phyloP scores from a whole-genome alignment of 2,329 filamentous ascomycete genomes.

The Diplodia sapinea region DNA sequence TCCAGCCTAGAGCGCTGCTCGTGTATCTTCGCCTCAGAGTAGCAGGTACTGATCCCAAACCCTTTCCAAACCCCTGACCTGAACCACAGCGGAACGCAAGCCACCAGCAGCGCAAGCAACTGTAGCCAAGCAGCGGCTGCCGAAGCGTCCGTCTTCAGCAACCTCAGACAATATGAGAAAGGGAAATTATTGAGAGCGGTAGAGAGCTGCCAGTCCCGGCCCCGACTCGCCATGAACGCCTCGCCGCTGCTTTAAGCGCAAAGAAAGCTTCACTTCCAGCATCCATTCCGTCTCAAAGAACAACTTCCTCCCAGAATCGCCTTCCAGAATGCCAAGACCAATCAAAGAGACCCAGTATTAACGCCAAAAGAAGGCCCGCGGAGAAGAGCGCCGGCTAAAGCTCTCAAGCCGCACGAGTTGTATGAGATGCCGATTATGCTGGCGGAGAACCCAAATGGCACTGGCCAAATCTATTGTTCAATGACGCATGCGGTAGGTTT shows the following conservation, averaged over 20 bases:
- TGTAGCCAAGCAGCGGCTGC: neutral
- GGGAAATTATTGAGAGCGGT: neutral
- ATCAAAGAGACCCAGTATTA: neutral
- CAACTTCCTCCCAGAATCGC: slow-evolving; percentile 13
- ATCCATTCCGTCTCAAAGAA: neutral
- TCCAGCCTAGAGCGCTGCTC: neutral
- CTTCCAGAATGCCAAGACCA: slow-evolving; percentile 3
- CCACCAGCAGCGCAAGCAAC: neutral
- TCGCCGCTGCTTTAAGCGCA: neutral
- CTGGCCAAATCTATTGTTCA: neutral
- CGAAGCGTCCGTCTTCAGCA: neutral
- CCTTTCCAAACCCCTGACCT: neutral
- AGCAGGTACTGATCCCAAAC: neutral
- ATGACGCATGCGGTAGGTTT: neutral
- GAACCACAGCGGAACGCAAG: neutral
- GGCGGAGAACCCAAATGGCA: neutral
- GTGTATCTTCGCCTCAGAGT: neutral
- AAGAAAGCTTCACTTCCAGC: neutral
- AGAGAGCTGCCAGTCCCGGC: neutral
- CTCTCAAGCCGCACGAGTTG: neutral
- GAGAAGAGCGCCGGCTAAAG: neutral
- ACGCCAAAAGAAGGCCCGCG: slow-evolving; percentile 6
- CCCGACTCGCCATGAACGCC: slow-evolving; percentile 11
- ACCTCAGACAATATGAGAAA: neutral
- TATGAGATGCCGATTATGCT: neutral